phyloP scores from a whole-genome alignment of 148 eudicot genomes.

The Agrostemma githago region DNA sequence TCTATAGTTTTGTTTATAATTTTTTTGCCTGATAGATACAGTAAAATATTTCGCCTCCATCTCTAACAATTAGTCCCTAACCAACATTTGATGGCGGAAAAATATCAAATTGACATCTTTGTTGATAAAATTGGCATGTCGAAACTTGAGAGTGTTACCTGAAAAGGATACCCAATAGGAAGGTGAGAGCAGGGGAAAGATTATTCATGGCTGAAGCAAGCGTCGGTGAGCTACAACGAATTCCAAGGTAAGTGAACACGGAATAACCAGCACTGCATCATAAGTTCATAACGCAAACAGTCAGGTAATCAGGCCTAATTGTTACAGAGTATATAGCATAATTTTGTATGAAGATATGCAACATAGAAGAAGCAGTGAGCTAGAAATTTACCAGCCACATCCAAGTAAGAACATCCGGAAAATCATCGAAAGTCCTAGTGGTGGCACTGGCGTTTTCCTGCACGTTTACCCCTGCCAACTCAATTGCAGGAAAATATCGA shows the following conservation, averaged over 20 bases:
- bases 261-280: conserved; percentile 27
- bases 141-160: conserved; percentile 14
- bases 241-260: conserved; percentile 20
- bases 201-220: conserved; percentile 32
- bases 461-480: neutral
- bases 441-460: conserved; percentile 25
- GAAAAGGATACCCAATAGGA: conserved; percentile 20
- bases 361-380: too few relatives aligned
- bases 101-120: too few relatives aligned
- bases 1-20: too few relatives aligned
- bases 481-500: too few relatives aligned
- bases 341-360: too few relatives aligned
- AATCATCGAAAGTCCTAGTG: conserved; percentile 11
- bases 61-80: too few relatives aligned
- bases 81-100: too few relatives aligned
- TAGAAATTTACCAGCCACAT: conserved; percentile 18
- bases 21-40: too few relatives aligned
- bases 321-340: too few relatives aligned
- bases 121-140: too few relatives aligned
- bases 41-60: too few relatives aligned
- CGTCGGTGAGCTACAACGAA: conserved; percentile 32
- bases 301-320: neutral
- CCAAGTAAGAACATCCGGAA: conserved; percentile 25
- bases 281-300: neutral
- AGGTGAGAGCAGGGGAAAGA: conserved; percentile 31